A percentile compares a stretch with the other conserved stretches of the same genome.
Evolutionary conservation across 2,329 filamentous ascomycete genomes (phyloP).

Genomic region (Fusarium sp.): DNA sequence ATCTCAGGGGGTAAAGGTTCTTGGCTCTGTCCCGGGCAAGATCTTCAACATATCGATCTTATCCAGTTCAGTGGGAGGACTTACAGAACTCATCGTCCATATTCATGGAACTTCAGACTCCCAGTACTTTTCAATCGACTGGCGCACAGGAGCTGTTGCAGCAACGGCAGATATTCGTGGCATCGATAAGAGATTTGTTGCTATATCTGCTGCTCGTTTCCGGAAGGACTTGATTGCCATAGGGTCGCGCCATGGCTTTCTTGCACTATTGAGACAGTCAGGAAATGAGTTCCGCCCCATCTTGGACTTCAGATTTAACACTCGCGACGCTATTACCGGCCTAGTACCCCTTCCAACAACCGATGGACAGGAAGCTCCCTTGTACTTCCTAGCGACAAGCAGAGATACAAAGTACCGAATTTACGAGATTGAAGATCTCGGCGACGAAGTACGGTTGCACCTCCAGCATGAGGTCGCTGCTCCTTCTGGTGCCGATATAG

Average conservation of each 20-base stretch:
- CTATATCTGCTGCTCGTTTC: constrained; percentile 59
- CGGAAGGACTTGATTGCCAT: constrained; percentile 59
- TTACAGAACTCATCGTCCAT: constrained; percentile 57
- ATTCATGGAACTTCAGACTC: constrained; percentile 60
- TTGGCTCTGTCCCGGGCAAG: constrained; percentile 59
- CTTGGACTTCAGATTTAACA: constrained; percentile 55
- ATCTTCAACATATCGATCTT: constrained; percentile 64
- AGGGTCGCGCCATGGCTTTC: constrained; percentile 65
- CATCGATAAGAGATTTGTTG: constrained; percentile 62
- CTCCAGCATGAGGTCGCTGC: constrained; percentile 76
- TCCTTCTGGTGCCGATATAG: constrained; percentile 80
- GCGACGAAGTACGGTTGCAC: constrained; percentile 47
- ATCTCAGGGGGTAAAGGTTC: constrained; percentile 46
- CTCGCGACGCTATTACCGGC: constrained; percentile 74
- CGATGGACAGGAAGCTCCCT: constrained; percentile 22
- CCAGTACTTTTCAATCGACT: constrained; percentile 56
- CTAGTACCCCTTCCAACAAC: constrained; percentile 62
- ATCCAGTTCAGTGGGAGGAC: constrained; percentile 5
- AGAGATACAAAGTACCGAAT: constrained; percentile 82
- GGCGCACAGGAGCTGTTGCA: constrained; percentile 45
- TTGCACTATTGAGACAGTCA: constrained; percentile 52
- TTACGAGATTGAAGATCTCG: constrained; percentile 56
- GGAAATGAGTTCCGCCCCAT: constrained; percentile 47
- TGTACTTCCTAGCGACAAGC: constrained; percentile 75
- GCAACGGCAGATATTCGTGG: constrained; percentile 49